phyloP scores from a whole-genome alignment of 192 early-diverging fungal genomes.

The Geranomyces variabilis region DNA sequence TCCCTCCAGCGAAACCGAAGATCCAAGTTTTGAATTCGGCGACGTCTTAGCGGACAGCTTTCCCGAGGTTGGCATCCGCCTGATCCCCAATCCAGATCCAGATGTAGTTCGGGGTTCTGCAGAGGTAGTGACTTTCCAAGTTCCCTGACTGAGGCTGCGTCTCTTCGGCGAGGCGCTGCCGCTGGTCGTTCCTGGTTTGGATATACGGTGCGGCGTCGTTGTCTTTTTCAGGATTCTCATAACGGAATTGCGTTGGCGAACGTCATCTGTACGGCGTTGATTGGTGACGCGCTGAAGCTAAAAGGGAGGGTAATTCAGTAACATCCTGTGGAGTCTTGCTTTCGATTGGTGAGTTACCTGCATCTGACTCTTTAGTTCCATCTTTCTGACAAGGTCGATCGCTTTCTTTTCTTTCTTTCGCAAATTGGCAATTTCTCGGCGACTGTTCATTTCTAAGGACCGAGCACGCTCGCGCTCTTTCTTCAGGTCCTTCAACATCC shows the following conservation, averaged over 20 bases:
- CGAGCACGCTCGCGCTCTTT: constrained; percentile 65
- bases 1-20: neutral
- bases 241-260: constrained; percentile 18
- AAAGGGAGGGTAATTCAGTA: neutral
- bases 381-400: constrained; percentile 40
- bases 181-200: constrained; percentile 15
- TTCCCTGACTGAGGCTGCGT: constrained; percentile 7
- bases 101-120: constrained; percentile 8
- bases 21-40: neutral
- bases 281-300: constrained; percentile 2
- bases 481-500: constrained; percentile 76
- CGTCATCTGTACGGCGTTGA: constrained; percentile 20
- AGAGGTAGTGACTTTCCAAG: constrained; percentile 23
- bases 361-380: constrained; percentile 44
- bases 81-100: neutral
- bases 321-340: too few species aligned
- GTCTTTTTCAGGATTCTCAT: constrained; percentile 41
- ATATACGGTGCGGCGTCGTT: constrained; percentile 30
- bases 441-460: constrained; percentile 59
- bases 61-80: neutral
- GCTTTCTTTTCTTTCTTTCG: constrained; percentile 45
- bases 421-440: constrained; percentile 54
- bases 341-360: too few species aligned
- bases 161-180: constrained; percentile 30
- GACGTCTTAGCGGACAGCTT: neutral